Conservation (phyloP, 163 green algal species). For the Chloromonas sp. region DNA sequence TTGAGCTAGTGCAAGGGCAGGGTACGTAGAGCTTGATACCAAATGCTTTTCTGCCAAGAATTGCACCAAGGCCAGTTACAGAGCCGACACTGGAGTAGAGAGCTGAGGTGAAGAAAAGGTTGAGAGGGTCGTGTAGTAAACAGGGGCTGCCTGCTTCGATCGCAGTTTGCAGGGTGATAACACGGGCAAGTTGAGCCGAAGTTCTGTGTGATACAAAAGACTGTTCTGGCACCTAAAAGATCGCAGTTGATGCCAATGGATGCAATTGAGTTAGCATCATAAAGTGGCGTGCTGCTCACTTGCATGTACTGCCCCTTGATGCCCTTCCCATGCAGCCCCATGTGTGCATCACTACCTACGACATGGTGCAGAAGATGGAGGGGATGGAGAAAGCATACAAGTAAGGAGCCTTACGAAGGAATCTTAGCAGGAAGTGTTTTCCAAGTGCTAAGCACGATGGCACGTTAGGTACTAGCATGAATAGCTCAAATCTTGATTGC, state of each 20-base stretch:
- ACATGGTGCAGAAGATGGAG: slow-evolving; percentile 53
- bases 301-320: not conserved
- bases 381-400: slow-evolving; percentile 5
- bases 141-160: not conserved
- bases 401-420: not conserved
- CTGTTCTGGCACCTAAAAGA: not conserved
- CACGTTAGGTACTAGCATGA: not conserved
- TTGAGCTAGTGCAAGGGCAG: too few species aligned
- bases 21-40: too few species aligned
- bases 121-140: too few species aligned
- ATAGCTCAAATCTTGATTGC: not conserved
- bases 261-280: not conserved
- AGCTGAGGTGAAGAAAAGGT: too few species aligned
- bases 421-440: not conserved
- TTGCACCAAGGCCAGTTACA: too few species aligned
- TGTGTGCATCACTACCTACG: slow-evolving; percentile 38
- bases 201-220: not conserved
- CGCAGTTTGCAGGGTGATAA: not conserved
- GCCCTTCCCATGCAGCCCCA: slow-evolving; percentile 13
- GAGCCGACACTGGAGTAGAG: too few species aligned
- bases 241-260: too few species aligned
- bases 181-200: not conserved
- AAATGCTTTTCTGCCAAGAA: too few species aligned
- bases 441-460: not conserved
- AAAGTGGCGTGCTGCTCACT: not conserved